Conservation (phyloP, 768 basidiomycete genomes). For the Collybiopsis luxurians region DNA sequence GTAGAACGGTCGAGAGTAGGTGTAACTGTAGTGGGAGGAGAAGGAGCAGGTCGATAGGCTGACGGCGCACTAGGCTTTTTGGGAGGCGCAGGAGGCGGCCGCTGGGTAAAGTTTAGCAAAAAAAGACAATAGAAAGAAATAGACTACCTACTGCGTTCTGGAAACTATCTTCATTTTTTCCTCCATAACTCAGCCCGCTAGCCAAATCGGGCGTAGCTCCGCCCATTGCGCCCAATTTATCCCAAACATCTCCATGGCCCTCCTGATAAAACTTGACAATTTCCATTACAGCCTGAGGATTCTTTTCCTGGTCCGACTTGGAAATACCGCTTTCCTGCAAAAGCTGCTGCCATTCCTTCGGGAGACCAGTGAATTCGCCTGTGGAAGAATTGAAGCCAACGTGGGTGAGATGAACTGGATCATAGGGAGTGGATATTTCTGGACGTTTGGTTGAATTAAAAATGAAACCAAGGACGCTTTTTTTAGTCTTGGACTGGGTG, state of each 20-base stretch:
- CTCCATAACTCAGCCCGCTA: constrained; percentile 13
- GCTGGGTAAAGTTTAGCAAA: constrained; percentile 25
- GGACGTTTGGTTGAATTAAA: constrained; percentile 74
- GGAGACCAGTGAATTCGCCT: constrained; percentile 96
- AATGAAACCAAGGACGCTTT: constrained; percentile 76
- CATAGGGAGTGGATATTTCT: constrained; percentile 97
- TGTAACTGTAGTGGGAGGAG: constrained; percentile 61
- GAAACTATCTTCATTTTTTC: constrained; percentile 45
- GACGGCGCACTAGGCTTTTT: constrained; percentile 42
- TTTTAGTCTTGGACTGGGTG: constrained; percentile 45
- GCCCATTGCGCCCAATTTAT: constrained; percentile 74
- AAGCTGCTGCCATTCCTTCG: constrained; percentile 98
- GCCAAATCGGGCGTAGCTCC: constrained; percentile 17
- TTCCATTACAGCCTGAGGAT: constrained; percentile 97
- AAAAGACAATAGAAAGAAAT: constrained; percentile 15
- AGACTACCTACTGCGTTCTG: constrained; percentile 51
- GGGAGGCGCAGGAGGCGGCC: constrained; percentile 50
- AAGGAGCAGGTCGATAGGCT: constrained; percentile 73
- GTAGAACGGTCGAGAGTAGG: constrained; percentile 84
- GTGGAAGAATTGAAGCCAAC: constrained; percentile 99
- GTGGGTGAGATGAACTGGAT: constrained; percentile 98
- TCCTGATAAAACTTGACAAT: constrained; percentile 99
- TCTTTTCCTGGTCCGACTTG: constrained; percentile 91
- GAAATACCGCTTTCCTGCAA: constrained; percentile 96
- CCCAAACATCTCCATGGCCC: constrained; percentile 78